These are phyloP conservation scores for Arthroderma sp. DNA, from an alignment of 2,329 filamentous ascomycete species.

Conservation along the genomic window DNA sequence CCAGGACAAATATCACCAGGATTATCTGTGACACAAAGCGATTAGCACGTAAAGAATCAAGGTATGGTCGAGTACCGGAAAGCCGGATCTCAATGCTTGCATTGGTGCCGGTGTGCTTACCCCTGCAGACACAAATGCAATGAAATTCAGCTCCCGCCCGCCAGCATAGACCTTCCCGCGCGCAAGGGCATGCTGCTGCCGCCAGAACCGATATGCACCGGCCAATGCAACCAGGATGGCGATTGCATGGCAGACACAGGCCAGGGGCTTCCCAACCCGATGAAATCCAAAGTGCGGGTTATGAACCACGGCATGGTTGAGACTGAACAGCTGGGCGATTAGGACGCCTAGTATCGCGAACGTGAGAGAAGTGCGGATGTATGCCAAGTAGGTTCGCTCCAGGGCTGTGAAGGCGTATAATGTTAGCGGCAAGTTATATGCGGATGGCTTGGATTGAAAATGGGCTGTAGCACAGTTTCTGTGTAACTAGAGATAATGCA, in stretches of 20 bases:
- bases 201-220: constrained; percentile 44
- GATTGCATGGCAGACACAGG: constrained; percentile 36
- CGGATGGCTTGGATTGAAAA: too few species aligned
- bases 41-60: too few species aligned
- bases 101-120: constrained; percentile 12
- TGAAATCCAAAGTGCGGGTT: constrained; percentile 45
- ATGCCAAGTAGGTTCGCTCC: constrained; percentile 62
- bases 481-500: neutral
- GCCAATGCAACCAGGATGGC: constrained; percentile 38
- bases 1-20: constrained; percentile 11
- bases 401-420: constrained; percentile 44
- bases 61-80: too few species aligned
- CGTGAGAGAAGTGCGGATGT: constrained; percentile 58
- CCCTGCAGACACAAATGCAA: constrained; percentile 7
- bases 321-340: constrained; percentile 55
- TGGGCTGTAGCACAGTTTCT: neutral
- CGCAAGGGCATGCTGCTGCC: constrained; percentile 44
- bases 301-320: constrained; percentile 40
- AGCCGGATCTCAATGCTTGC: too few species aligned
- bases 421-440: neutral
- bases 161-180: constrained; percentile 26
- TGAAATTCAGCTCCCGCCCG: constrained; percentile 31
- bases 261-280: constrained; percentile 49
- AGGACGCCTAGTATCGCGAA: constrained; percentile 55
- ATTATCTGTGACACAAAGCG: constrained; percentile 7